Conservation (phyloP, 2,329 filamentous ascomycete genomes). For the Calonectria leucothoes region DNA sequence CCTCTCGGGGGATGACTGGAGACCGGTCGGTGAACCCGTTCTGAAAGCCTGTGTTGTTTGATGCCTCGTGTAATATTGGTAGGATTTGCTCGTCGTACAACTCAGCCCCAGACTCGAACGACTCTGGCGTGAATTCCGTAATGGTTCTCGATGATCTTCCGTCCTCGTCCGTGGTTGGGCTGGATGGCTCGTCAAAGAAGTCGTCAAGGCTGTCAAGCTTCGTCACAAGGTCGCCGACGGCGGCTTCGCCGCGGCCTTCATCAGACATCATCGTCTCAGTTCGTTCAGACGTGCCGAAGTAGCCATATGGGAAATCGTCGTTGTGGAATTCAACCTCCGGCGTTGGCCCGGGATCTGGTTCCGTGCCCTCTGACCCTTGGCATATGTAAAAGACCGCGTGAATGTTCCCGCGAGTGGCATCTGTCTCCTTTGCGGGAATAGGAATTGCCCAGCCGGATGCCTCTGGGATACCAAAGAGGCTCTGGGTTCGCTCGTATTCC, state of each 20-base stretch:
- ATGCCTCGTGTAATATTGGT: constrained; percentile 89
- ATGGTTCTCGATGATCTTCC: constrained; percentile 71
- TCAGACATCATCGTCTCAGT: constrained; percentile 95
- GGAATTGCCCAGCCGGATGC: constrained; percentile 97
- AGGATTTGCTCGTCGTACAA: constrained; percentile 94
- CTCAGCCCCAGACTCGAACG: constrained; percentile 80
- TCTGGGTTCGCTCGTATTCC: constrained; percentile 94
- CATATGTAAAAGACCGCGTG: constrained; percentile 97
- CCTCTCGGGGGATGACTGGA: constrained; percentile 69
- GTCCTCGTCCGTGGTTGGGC: constrained; percentile 68
- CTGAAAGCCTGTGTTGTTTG: constrained; percentile 83
- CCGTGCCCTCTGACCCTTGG: constrained; percentile 71
- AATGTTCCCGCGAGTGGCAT: constrained; percentile 88
- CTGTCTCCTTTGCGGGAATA: constrained; percentile 89
- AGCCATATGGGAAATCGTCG: constrained; percentile 87
- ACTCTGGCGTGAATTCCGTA: constrained; percentile 73
- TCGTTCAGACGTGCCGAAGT: constrained; percentile 78
- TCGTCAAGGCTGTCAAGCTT: constrained; percentile 84
- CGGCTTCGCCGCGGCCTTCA: constrained; percentile 76
- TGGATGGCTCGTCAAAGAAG: constrained; percentile 79
- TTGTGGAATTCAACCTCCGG: constrained; percentile 93
- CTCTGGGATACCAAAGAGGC: constrained; percentile 95
- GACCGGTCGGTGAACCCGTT: constrained; percentile 86
- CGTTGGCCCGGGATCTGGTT: constrained; percentile 73
- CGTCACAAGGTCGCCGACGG: constrained; percentile 80